Conservation (phyloP, 768 basidiomycete genomes). For the Trametes maxima region DNA sequence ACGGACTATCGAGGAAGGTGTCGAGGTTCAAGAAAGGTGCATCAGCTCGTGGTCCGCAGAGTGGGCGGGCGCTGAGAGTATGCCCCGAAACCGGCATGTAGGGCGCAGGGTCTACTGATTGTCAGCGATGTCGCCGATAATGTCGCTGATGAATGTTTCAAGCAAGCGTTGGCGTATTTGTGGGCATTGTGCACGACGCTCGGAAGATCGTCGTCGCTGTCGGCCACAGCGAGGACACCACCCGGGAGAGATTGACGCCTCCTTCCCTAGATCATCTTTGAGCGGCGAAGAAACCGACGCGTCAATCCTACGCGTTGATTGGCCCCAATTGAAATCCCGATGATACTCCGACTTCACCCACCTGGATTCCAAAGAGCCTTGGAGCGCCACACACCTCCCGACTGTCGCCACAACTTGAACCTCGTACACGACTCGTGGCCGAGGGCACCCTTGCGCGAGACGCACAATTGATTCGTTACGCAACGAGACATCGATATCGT, state of each 20-base stretch:
- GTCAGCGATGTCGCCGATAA: conserved; percentile 18
- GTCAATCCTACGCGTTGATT: conserved; percentile 4
- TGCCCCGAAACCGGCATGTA: conserved; percentile 4
- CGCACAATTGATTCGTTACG: background rate
- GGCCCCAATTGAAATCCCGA: background rate
- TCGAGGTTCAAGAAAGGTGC: background rate
- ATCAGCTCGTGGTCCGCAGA: background rate
- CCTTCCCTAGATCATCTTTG: background rate
- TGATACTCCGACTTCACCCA: background rate
- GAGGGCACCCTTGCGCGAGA: background rate
- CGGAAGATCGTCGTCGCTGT: background rate
- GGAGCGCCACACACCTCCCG: background rate
- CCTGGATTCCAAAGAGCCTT: too few species aligned
- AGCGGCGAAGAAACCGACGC: background rate
- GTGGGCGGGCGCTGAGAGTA: conserved; percentile 7
- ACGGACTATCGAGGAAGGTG: background rate
- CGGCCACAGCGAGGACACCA: background rate
- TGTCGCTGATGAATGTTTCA: background rate
- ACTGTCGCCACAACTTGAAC: background rate
- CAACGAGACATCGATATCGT: background rate
- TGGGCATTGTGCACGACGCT: background rate
- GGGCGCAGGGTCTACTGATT: conserved; percentile 22
- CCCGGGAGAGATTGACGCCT: background rate
- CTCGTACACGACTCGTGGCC: background rate
- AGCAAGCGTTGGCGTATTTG: background rate